phyloP scores from a whole-genome alignment of 2,329 filamentous ascomycete species.

The Dothistroma pini region DNA sequence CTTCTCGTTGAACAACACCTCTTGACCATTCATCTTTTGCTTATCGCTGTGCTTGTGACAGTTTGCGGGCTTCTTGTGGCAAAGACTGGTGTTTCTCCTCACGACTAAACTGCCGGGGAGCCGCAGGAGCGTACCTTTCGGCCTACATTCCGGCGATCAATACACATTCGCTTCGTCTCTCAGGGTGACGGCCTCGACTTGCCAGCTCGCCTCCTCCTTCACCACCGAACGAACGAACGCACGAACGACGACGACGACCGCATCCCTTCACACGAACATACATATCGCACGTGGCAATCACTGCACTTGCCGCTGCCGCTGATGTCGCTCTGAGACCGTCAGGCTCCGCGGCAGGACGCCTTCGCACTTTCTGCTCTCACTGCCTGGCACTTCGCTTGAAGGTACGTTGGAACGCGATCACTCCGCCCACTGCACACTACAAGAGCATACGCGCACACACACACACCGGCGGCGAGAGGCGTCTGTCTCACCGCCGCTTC shows the following conservation, averaged over 20 bases:
- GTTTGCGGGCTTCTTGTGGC: neutral
- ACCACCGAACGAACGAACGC: neutral
- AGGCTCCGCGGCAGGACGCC: conserved; percentile 12
- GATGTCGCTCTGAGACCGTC: conserved; percentile 10
- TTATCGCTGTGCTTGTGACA: neutral
- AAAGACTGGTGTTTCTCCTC: neutral
- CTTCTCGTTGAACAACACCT: neutral
- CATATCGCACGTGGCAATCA: conserved; percentile 5
- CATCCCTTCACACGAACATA: neutral
- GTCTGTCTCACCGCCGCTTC: neutral
- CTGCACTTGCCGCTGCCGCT: conserved; percentile 12
- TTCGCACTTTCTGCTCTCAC: conserved; percentile 8
- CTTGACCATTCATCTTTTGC: neutral
- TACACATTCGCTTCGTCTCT: neutral
- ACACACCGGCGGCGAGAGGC: neutral
- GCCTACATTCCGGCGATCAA: neutral
- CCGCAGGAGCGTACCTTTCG: neutral
- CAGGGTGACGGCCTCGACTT: neutral
- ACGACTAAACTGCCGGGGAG: neutral
- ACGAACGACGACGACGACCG: neutral
- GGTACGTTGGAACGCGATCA: conserved; percentile 6
- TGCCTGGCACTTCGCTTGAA: conserved; percentile 1
- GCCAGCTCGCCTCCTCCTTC: neutral
- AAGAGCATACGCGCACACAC: neutral
- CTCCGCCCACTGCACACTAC: neutral